phyloP scores from a whole-genome alignment of 208 protist species.

The Leishmania tarentolae region DNA sequence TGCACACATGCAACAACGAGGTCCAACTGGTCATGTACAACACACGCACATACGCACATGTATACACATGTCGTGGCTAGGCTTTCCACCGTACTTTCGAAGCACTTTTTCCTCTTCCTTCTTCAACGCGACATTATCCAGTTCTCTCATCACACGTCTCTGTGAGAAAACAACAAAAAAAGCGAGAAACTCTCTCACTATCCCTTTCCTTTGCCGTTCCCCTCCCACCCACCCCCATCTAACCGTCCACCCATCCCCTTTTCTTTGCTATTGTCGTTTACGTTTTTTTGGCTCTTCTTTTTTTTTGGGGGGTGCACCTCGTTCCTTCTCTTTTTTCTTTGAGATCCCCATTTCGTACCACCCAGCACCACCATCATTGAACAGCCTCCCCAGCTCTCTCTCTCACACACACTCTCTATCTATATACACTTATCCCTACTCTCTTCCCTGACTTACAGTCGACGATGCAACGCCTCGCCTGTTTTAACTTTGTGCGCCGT shows the following conservation, averaged over 20 bases:
- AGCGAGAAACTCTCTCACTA: background rate
- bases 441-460: background rate
- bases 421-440: background rate
- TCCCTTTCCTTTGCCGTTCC: background rate
- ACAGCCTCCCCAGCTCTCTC: background rate
- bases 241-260: background rate
- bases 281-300: background rate
- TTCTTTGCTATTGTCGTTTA: background rate
- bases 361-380: background rate
- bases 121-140: no score
- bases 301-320: background rate
- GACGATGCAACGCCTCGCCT: slow-evolving; percentile 23
- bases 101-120: background rate
- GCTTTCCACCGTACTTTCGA: background rate
- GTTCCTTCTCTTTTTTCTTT: background rate
- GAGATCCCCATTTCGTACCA: background rate
- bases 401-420: background rate
- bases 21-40: background rate
- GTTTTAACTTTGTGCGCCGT: slow-evolving; percentile 11
- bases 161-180: no score
- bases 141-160: no score
- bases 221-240: no score
- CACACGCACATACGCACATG: slow-evolving; percentile 7
- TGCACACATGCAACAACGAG: background rate
- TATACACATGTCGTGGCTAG: background rate